Percentiles rank a stretch among this genome's conserved stretches.
Evolutionary conservation across 2,329 filamentous ascomycete species (phyloP).

Genomic region (Malbranchea zuffiana): DNA sequence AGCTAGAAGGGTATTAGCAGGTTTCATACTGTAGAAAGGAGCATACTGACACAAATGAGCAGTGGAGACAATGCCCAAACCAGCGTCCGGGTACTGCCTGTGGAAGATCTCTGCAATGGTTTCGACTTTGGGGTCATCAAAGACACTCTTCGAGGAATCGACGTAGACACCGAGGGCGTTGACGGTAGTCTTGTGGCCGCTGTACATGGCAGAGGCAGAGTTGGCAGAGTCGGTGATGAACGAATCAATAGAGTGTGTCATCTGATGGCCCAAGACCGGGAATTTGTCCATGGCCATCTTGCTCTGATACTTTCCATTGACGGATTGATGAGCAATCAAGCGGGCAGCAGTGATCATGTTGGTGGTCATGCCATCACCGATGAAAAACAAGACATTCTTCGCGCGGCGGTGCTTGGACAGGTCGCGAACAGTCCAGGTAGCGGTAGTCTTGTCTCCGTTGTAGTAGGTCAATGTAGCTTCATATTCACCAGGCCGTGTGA

Average conservation of each 20-base stretch:
- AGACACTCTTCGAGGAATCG: slow-evolving; percentile 60
- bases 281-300: slow-evolving; percentile 70
- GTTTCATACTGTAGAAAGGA: no score
- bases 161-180: slow-evolving; percentile 74
- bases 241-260: slow-evolving; percentile 75
- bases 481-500: slow-evolving; percentile 72
- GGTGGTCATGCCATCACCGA: slow-evolving; percentile 55
- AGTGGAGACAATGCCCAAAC: slow-evolving; percentile 61
- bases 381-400: slow-evolving; percentile 79
- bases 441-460: slow-evolving; percentile 57
- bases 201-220: slow-evolving; percentile 69
- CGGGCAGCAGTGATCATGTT: slow-evolving; percentile 54
- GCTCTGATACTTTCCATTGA: slow-evolving; percentile 75
- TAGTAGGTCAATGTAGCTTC: slow-evolving; percentile 67
- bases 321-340: slow-evolving; percentile 66
- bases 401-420: slow-evolving; percentile 59
- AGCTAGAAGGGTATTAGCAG: slow-evolving; percentile 40
- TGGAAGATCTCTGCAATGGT: slow-evolving; percentile 62
- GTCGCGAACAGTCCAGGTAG: slow-evolving; percentile 66
- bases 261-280: slow-evolving; percentile 75
- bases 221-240: slow-evolving; percentile 85
- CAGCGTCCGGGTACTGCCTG: slow-evolving; percentile 51
- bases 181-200: slow-evolving; percentile 72
- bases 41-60: slow-evolving; percentile 43
- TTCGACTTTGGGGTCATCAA: slow-evolving; percentile 80